Evolutionary conservation across 2,329 filamentous ascomycete genomes (phyloP), one percentile per base, ranked within the genome.

Genomic region (Aspergillus hortae): DNA sequence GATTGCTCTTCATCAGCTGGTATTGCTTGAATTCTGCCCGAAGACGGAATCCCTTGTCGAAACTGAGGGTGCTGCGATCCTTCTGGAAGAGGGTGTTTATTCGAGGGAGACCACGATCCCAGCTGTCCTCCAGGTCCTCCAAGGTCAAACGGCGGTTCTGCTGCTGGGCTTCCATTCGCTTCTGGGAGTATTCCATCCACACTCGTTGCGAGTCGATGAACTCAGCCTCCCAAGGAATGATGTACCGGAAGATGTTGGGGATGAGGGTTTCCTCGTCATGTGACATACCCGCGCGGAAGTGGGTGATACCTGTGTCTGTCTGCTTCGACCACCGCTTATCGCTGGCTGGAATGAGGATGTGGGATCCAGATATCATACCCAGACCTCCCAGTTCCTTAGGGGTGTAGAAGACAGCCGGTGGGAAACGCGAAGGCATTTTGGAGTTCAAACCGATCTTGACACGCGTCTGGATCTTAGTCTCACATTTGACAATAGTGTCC

Each of bases 11-110:
- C 92, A 99, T 97, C 55, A 97, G 80, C 71, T 97, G 92, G 68
- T 97, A 99, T 27, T 94, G 86, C 79, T 99, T 99, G 79, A 99
- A 99, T 70, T 99, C 94, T 10, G 92, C 90, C 49, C 94, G 83
- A 12, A 92, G 86, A 61, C 94, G 87, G 86, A 97, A 99, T 49
- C 94, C 94, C 75, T 99, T 99, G 77, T 99, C 94, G 66, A 99
- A 99, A 66, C 90, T 95, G 57, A 99, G 81, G 0, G 94, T 99
- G 70, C 91, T 96, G 65, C 94, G 83, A 63, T 99, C 94, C 72
- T 99, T 99, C 70, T 99, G 94, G 84, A 99, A 99, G 2, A 99
- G 80, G 0, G 94, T 99, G 70, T 99, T 99, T 77, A 99, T 99
- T 76, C 94, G 89, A 15, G 94, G 94, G 48, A 99, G 80, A 78